Base-by-base conservation (phyloP, 345 rosid species). In the Citrus inodora region DNA sequence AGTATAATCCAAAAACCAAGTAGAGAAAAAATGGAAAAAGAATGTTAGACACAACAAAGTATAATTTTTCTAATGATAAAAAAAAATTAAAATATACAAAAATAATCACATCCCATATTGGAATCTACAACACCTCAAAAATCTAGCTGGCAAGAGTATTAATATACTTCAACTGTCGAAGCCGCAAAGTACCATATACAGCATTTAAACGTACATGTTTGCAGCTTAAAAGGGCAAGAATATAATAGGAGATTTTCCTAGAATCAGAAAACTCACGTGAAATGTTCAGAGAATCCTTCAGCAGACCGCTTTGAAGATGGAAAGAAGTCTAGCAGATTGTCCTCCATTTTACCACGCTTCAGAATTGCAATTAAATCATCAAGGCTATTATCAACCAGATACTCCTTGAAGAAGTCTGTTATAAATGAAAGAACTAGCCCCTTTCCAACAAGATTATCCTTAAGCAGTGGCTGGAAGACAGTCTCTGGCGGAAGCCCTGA, bases 401-500 rank as follows among this genome's bases (percentile, higher is more conserved):
- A 97, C 79, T 90, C 98, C 87, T 92, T 97, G 85, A 94, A 97
- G 89, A 97, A 97, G 88, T 94, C 97, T 7, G 99, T 97, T 38
- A 93, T 86, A 62, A 97, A 97, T 7, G 96, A 76, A 77, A 97
- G 98, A 73, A 97, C 99, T 89, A 97, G 85, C 93, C 99, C 99
- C 85, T 97, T 97, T 82, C 90, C 93, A 80, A 94, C 98, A 75
- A 97, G 99, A 86, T 97, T 94, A 84, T 94, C 99, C 90, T 97
- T 97, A 60, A 97, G 96, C 86, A 94, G 79, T 56, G 98, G 98
- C 87, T 94, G 98, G 87, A 97, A 92, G 73, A 97, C 99, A 32
- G 97, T 93, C 89, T 97, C 99, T 0, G 98, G 96, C 64, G 98
- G 99, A 72, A 97, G 90, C 76, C 99, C 99, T 8, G 99, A 96